Conservation (phyloP, 805 yeast species). For the Candida nitratophila region DNA sequence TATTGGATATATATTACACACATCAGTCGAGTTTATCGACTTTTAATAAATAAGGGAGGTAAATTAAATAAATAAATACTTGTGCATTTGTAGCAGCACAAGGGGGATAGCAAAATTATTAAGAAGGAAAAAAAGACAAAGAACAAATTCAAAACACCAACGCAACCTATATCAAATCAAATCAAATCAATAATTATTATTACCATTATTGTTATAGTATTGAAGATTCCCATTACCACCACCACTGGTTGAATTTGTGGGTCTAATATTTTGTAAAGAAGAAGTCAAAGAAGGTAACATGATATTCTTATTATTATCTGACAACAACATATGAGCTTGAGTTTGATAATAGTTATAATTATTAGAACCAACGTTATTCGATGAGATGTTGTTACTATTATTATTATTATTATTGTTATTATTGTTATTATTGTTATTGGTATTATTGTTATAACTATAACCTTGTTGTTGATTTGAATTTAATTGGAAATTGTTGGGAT, state of each 20-base stretch:
- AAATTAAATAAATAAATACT: too few relatives aligned
- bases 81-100: too few relatives aligned
- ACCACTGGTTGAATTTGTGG: neutral
- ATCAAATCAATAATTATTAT: too few relatives aligned
- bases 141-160: too few relatives aligned
- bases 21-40: too few relatives aligned
- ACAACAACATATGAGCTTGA: too few relatives aligned
- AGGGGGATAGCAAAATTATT: too few relatives aligned
- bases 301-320: slow-evolving; percentile 9
- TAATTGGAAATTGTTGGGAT: slow-evolving; percentile 1
- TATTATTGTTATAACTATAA: slow-evolving; percentile 2
- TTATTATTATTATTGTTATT: neutral
- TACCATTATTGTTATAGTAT: neutral
- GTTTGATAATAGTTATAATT: slow-evolving; percentile 1
- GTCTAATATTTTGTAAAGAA: slow-evolving; percentile 15
- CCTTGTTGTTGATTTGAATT: slow-evolving; percentile 6
- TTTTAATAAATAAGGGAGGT: too few relatives aligned
- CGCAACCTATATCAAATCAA: too few relatives aligned
- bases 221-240: neutral
- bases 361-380: neutral
- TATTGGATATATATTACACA: too few relatives aligned
- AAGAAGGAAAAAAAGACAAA: neutral
- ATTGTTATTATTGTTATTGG: neutral
- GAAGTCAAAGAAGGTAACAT: slow-evolving; percentile 18
- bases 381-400: too few relatives aligned